Conservation (phyloP, 352 stramenopile genomes). For the Globisporangium takayamanum region DNA sequence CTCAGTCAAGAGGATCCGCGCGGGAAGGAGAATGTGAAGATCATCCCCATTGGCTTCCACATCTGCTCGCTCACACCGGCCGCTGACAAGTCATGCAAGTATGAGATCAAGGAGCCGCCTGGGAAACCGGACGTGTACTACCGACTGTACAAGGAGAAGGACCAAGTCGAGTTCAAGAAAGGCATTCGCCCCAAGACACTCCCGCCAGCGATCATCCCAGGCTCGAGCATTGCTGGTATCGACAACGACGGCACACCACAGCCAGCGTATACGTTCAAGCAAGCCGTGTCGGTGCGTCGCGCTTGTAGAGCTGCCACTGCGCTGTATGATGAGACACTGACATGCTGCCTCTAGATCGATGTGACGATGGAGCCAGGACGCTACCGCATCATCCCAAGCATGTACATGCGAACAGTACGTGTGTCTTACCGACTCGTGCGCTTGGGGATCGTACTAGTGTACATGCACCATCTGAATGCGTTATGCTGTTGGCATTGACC, state of each 20-base stretch:
- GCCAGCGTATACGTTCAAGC: slow-evolving; percentile 78
- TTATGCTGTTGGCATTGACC: neutral
- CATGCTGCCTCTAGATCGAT: slow-evolving; percentile 27
- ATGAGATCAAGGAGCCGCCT: slow-evolving; percentile 58
- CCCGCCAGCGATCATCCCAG: slow-evolving; percentile 70
- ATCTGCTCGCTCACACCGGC: slow-evolving; percentile 50
- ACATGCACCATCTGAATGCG: neutral
- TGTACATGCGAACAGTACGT: slow-evolving; percentile 83
- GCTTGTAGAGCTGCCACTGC: neutral
- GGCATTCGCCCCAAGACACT: slow-evolving; percentile 40
- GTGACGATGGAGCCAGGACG: slow-evolving; percentile 58
- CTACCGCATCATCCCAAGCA: slow-evolving; percentile 82
- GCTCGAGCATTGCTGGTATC: slow-evolving; percentile 51
- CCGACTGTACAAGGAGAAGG: slow-evolving; percentile 60
- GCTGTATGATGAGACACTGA: neutral
- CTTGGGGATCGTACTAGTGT: too few relatives aligned
- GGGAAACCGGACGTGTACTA: slow-evolving; percentile 64
- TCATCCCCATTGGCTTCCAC: slow-evolving; percentile 78
- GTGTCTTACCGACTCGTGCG: neutral
- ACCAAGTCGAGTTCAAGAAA: slow-evolving; percentile 50
- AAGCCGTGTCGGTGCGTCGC: slow-evolving; percentile 57
- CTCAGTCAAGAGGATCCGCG: slow-evolving; percentile 78
- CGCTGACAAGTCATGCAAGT: slow-evolving; percentile 22
- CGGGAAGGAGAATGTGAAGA: slow-evolving; percentile 59
- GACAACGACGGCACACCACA: slow-evolving; percentile 67